phyloP scores from a whole-genome alignment of 1,284 basidiomycete genomes.

The Hypsizygus ulmarius region DNA sequence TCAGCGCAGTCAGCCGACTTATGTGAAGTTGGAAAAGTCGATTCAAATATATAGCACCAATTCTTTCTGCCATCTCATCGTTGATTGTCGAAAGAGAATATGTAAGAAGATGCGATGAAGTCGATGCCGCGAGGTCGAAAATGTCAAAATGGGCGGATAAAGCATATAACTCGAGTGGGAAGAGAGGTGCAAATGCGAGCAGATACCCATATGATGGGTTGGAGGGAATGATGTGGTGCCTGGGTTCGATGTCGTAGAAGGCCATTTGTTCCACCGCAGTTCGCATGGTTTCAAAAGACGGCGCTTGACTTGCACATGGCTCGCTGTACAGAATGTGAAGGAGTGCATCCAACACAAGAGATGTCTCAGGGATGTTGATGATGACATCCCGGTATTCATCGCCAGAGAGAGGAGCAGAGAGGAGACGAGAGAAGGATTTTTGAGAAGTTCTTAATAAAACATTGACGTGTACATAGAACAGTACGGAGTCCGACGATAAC shows the following conservation, averaged over 20 bases:
- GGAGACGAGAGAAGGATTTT: too few relatives aligned
- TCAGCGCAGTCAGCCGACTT: constrained; percentile 35
- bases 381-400: too few relatives aligned
- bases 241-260: neutral
- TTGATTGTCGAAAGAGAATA: constrained; percentile 36
- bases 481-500: too few relatives aligned
- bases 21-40: constrained; percentile 46
- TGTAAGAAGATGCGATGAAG: constrained; percentile 41
- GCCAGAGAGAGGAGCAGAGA: too few relatives aligned
- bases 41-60: constrained; percentile 47
- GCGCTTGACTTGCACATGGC: neutral
- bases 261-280: constrained; percentile 2
- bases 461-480: too few relatives aligned
- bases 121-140: constrained; percentile 36
- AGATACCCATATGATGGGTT: constrained; percentile 29
- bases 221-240: neutral
- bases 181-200: constrained; percentile 37
- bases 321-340: constrained; percentile 1
- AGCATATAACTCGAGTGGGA: constrained; percentile 41
- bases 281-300: neutral
- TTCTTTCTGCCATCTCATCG: constrained; percentile 38
- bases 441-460: too few relatives aligned
- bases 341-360: constrained; percentile 1
- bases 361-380: neutral
- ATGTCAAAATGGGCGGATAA: constrained; percentile 40